Evolutionary conservation across 805 yeast species (phyloP), one percentile per base, ranked within the genome.

Genomic region (Hyphopichia homilentoma): DNA sequence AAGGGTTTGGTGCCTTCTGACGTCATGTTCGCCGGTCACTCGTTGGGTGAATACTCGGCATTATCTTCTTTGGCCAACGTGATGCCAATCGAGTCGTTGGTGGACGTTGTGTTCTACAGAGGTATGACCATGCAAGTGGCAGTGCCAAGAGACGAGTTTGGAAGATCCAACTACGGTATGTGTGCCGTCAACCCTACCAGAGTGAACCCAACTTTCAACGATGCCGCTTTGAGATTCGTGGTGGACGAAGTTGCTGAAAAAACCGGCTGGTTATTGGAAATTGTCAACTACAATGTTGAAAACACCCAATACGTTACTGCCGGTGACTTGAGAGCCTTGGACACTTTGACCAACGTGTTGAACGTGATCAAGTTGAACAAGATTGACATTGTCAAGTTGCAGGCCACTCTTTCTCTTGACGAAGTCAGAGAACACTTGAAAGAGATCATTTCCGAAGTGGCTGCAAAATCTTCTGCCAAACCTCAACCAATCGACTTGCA

Each of bases 71-170:
- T 93, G 53, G 98, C 96, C 34, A 96, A 93, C 59, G 97, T 94
- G 38, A 90, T 93, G 97, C 96, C 97, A 30, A 88, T 93, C 50
- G 98, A 93, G 70, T 84, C 95, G 5, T 74, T 90, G 48, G 97
- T 90, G 42, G 97, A 90, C 62, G 95, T 90, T 61, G 97, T 90
- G 34, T 93, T 93, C 77, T 94, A 93, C 77, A 83, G 99, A 74
- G 99, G 99, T 77, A 93, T 93, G 97, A 94, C 99, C 30, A 93
- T 93, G 99, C 98, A 93, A 73, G 98, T 93, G 45, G 98, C 98
- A 29, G 99, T 93, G 46, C 97, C 97, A 59, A 84, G 99, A 71
- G 99, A 93, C 65, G 77, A 80, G 35, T 59, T 66, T 32, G 99
- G 99, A 30, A 84, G 97, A 69, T 93, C 98, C 38, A 93, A 93